A percentile compares a stretch with the other conserved stretches of the same genome.
Evolutionary conservation across 257 asterid genomes (phyloP).

Genomic region (Petrea volubilis): DNA sequence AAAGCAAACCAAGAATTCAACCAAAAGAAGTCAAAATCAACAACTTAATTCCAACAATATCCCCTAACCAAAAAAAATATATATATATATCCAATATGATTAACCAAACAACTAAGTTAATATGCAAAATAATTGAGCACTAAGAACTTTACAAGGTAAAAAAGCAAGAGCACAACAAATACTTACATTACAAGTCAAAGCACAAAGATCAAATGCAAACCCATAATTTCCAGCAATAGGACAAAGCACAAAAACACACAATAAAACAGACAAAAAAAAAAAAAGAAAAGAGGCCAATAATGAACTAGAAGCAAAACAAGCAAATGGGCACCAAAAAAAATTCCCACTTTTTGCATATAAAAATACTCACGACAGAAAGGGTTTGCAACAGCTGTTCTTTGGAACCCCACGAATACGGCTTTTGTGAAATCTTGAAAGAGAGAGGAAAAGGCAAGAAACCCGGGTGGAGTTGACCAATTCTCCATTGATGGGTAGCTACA

Average conservation of each 20-base stretch:
- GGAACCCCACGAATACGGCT: conserved; percentile 16
- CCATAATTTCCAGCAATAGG: conserved; percentile 10
- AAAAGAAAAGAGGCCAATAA: not conserved
- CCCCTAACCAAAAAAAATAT: no score
- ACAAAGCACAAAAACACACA: conserved; percentile 8
- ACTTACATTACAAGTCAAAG: conserved; percentile 17
- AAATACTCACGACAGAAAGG: not conserved
- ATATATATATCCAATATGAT: no score
- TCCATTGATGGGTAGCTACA: conserved; percentile 32
- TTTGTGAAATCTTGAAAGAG: conserved; percentile 18
- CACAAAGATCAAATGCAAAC: conserved; percentile 16
- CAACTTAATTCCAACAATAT: no score
- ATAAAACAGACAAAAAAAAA: no score
- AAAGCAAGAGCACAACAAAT: conserved; percentile 2
- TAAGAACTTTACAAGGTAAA: not conserved
- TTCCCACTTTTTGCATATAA: not conserved
- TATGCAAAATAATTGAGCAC: not conserved
- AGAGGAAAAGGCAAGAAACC: conserved; percentile 8
- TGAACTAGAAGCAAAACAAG: not conserved
- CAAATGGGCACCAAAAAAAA: not conserved
- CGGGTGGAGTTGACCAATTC: conserved; percentile 43
- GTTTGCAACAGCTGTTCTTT: conserved; percentile 9
- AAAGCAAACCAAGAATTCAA: not conserved
- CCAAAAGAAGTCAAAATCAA: no score
- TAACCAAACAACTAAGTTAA: not conserved